A percentile compares a stretch with the other conserved stretches of the same genome.
Evolutionary conservation across 1,284 basidiomycete genomes (phyloP).

Genomic region (Cutaneotrichosporon cutaneum): DNA sequence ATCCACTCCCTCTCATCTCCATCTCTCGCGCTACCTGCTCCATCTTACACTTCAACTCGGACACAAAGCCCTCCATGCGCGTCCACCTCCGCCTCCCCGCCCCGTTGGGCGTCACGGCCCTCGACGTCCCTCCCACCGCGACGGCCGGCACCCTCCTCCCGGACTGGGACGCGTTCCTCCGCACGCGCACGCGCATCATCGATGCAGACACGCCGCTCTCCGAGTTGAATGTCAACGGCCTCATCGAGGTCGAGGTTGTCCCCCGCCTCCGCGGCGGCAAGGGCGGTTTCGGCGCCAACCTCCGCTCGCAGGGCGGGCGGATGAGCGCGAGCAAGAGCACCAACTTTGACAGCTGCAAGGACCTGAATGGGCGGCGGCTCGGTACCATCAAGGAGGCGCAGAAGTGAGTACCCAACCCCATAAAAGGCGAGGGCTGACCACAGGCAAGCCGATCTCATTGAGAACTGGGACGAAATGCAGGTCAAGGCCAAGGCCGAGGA

Average conservation of each 20-base stretch:
- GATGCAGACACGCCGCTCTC: conserved; percentile 22
- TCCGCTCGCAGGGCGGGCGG: conserved; percentile 92
- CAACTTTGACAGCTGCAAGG: conserved; percentile 93
- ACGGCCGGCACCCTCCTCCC: conserved; percentile 24
- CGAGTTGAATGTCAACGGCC: conserved; percentile 21
- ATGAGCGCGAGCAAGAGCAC: conserved; percentile 95
- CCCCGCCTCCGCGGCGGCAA: conserved; percentile 78
- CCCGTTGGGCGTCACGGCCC: conserved; percentile 31
- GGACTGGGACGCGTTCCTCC: conserved; percentile 34
- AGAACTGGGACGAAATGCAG: conserved; percentile 76
- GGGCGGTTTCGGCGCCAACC: conserved; percentile 94
- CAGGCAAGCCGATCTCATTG: conserved; percentile 86
- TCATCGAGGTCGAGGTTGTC: conserved; percentile 45
- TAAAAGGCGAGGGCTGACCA: background rate
- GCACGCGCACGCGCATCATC: conserved; percentile 34
- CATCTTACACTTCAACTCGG: background rate
- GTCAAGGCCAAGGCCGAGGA: conserved; percentile 76
- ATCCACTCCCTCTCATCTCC: background rate
- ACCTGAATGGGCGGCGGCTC: conserved; percentile 82
- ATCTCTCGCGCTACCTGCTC: background rate
- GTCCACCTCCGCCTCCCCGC: conserved; percentile 46
- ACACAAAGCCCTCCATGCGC: conserved; percentile 28
- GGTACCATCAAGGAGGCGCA: conserved; percentile 96
- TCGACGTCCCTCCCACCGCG: conserved; percentile 29
- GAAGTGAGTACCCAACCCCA: conserved; percentile 65